These are phyloP conservation scores for Cyberlindnera mississippiensis DNA, from an alignment of 805 yeast species.

Conservation along the genomic window DNA sequence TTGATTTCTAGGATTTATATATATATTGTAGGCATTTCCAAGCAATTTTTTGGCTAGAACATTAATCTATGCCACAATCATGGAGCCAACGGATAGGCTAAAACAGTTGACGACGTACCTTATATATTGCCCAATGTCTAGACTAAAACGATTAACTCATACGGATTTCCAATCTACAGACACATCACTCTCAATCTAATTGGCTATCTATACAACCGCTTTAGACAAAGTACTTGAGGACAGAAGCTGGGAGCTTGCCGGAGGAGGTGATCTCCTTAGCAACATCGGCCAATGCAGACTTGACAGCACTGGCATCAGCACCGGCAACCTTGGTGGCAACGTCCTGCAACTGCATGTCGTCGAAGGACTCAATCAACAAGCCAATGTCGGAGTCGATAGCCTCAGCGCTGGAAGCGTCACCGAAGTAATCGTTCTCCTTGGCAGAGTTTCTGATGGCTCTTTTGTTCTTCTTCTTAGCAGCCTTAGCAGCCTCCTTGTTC, in stretches of 20 bases:
- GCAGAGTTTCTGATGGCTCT: constrained; percentile 77
- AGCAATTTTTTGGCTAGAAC: too few relatives aligned
- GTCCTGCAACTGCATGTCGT: constrained; percentile 73
- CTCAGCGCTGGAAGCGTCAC: constrained; percentile 65
- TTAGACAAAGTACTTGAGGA: constrained; percentile 48
- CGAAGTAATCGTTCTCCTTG: constrained; percentile 82
- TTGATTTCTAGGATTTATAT: too few relatives aligned
- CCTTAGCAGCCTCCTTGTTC: constrained; percentile 90
- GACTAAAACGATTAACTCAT: too few relatives aligned
- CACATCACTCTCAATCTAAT: too few relatives aligned
- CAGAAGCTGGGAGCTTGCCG: constrained; percentile 50
- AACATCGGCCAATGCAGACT: constrained; percentile 52
- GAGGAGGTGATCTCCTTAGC: constrained; percentile 50
- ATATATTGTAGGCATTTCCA: too few relatives aligned
- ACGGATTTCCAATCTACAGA: too few relatives aligned
- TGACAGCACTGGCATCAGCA: constrained; percentile 51
- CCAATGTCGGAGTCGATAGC: constrained; percentile 77
- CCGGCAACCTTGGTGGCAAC: constrained; percentile 58
- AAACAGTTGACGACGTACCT: too few relatives aligned
- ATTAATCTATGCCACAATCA: too few relatives aligned
- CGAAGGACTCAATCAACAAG: constrained; percentile 70
- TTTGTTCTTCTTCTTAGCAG: constrained; percentile 93
- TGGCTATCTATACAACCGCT: too few relatives aligned
- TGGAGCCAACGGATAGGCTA: too few relatives aligned
- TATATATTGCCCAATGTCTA: too few relatives aligned